Conservation (phyloP, 2,329 filamentous ascomycete species). For the Raffaelea ambrosiae region DNA sequence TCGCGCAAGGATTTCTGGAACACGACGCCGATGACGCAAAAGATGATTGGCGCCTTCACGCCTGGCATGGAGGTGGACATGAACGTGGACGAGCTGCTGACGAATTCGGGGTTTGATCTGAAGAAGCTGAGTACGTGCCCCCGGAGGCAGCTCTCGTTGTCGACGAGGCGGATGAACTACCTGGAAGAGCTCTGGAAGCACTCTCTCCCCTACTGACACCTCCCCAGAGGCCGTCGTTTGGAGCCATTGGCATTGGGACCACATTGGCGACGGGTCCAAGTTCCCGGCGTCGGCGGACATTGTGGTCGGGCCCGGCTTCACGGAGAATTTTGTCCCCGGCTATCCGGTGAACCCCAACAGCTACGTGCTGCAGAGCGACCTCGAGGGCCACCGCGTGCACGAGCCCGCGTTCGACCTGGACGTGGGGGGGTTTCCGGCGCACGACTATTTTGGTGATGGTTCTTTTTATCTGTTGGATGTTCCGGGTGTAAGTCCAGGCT, state of each 20-base stretch:
- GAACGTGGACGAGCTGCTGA: slow-evolving; percentile 5
- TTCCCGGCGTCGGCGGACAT: slow-evolving; percentile 13
- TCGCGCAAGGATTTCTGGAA: slow-evolving; percentile 7
- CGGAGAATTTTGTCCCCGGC: slow-evolving; percentile 8
- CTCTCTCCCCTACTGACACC: too few relatives aligned
- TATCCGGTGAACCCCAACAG: slow-evolving; percentile 11
- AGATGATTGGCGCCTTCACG: background rate
- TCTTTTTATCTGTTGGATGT: slow-evolving; percentile 19
- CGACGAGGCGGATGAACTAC: too few relatives aligned
- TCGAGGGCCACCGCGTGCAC: slow-evolving; percentile 5
- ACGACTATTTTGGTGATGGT: slow-evolving; percentile 20
- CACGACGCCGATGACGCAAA: background rate
- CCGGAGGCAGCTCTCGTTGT: too few relatives aligned
- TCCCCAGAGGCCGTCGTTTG: slow-evolving; percentile 9
- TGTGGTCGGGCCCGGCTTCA: slow-evolving; percentile 15
- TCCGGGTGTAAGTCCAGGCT: slow-evolving; percentile 10
- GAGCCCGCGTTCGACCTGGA: slow-evolving; percentile 12
- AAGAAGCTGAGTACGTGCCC: background rate
- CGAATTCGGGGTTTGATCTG: background rate
- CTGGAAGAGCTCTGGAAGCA: too few relatives aligned
- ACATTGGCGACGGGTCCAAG: slow-evolving; percentile 11
- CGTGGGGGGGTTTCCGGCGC: slow-evolving; percentile 12
- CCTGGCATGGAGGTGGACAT: background rate
- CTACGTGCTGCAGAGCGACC: slow-evolving; percentile 4
- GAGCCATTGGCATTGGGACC: slow-evolving; percentile 15